phyloP scores from a whole-genome alignment of 352 stramenopile species.

The Pythium pyrilobum region DNA sequence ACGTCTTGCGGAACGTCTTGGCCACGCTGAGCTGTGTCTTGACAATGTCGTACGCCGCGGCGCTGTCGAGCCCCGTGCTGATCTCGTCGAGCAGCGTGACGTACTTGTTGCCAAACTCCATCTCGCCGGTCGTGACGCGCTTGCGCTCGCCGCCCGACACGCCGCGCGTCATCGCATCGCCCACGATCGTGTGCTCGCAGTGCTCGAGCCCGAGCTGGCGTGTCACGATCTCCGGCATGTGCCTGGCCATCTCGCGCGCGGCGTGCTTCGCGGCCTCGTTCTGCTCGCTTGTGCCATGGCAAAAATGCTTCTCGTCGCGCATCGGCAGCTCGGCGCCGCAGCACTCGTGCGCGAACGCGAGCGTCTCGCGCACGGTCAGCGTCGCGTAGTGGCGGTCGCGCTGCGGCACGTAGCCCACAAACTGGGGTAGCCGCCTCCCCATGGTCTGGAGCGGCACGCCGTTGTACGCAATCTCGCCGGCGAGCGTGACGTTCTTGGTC shows the following conservation, averaged over 20 bases:
- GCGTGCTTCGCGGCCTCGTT: conserved; percentile 25
- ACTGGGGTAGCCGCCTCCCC: conserved; percentile 20
- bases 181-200: conserved; percentile 41
- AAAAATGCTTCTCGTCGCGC: conserved; percentile 21
- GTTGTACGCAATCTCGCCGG: conserved; percentile 26
- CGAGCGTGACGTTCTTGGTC: conserved; percentile 14
- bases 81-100: conserved; percentile 86
- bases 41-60: conserved; percentile 88
- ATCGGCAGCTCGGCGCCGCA: conserved; percentile 19
- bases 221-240: conserved; percentile 2
- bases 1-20: conserved; percentile 34
- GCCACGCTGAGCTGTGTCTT: conserved; percentile 40
- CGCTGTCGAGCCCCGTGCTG: conserved; percentile 86
- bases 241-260: too few species aligned
- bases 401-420: conserved; percentile 30
- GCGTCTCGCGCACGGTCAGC: conserved; percentile 88
- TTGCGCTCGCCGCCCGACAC: conserved; percentile 49
- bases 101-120: conserved; percentile 48
- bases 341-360: conserved; percentile 86
- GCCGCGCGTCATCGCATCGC: conserved; percentile 35
- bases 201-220: not conserved
- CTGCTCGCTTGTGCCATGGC: conserved; percentile 21
- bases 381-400: conserved; percentile 73
- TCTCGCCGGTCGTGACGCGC: conserved; percentile 52
- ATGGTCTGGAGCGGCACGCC: conserved; percentile 11